Evolutionary conservation across 306 rosid species (phyloP).

Genomic region (Acacia crassicarpa): DNA sequence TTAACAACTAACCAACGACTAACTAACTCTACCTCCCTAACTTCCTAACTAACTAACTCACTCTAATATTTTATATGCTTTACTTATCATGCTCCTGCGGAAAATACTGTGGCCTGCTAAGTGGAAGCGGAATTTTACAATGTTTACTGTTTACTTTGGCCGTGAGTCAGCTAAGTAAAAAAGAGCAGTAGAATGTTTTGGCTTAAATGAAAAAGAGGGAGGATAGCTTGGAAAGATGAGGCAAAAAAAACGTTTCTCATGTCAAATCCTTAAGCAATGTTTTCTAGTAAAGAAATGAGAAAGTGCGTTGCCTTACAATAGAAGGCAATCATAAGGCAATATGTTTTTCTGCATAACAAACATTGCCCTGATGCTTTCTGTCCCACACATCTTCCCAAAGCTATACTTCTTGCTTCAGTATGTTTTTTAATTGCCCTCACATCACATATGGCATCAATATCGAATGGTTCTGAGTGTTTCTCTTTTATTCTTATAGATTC

Average conservation of each 20-base stretch:
- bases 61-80: too few species aligned
- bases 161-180: background rate
- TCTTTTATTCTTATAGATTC: background rate
- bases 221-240: conserved; percentile 6
- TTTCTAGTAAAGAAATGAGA: background rate
- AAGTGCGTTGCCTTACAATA: background rate
- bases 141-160: background rate
- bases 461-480: background rate
- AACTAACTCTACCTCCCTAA: too few species aligned
- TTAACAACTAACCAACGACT: too few species aligned
- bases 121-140: background rate
- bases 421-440: background rate
- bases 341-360: background rate
- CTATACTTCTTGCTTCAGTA: background rate
- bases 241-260: background rate
- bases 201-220: conserved; percentile 31
- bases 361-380: background rate
- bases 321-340: background rate
- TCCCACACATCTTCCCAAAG: background rate
- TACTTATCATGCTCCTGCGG: background rate
- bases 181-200: background rate
- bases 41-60: too few species aligned
- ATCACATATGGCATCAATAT: background rate
- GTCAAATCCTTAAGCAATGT: background rate
- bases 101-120: background rate